Base-by-base conservation (phyloP, 164 flowering plant genomes). In the Cinnamomum chago region DNA sequence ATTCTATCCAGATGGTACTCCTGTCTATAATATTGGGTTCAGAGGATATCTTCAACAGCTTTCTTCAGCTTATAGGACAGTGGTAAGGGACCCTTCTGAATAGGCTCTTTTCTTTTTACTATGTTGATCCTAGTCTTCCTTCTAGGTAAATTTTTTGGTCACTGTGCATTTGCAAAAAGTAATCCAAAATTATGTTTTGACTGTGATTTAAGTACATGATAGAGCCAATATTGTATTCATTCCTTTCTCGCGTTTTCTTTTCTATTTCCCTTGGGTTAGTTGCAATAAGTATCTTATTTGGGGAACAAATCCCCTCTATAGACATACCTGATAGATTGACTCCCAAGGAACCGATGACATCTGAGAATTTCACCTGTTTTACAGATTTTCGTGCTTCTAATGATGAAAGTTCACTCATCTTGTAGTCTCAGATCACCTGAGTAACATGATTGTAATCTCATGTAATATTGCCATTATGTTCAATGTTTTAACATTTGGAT, bases 1-100 rank as follows among this genome's bases (percentile, higher is more conserved):
- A 28, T 91, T 78, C 68, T 91, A 93, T 75, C 99, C 99, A 5
- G 83, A 90, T 80, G 91, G 92, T 2, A 82, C 70, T 1, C 91
- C 96, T 0, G 99, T 91, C 71, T 93, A 95, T 72, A 73, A 88
- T 69, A 79, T 92, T 65, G 98, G 97, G 5, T 72, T 90, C 47
- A 89, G 81, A 27, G 88, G 88, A 52, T 64, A 74, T 83, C 89
- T 89, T 75, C 92, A 94, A 28, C 35, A 47, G 15, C 52, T 79
- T 18, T 74, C 73, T 58, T 83, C 89, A 4, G 82, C 87, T 77
- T 79, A 79, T 1, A 58, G 24, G 58, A 55, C 51, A 55, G 62
- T 24, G 50, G 70, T 22, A 67, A 68, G 52, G n/a, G 58, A 33
- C 27, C 7, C 18, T 14, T 51, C 23, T 18, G 3, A 13, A 10